Evolutionary conservation across 2,329 filamentous ascomycete genomes (phyloP), one percentile per base, ranked within the genome.

Genomic region (Fusarium armeniacum): DNA sequence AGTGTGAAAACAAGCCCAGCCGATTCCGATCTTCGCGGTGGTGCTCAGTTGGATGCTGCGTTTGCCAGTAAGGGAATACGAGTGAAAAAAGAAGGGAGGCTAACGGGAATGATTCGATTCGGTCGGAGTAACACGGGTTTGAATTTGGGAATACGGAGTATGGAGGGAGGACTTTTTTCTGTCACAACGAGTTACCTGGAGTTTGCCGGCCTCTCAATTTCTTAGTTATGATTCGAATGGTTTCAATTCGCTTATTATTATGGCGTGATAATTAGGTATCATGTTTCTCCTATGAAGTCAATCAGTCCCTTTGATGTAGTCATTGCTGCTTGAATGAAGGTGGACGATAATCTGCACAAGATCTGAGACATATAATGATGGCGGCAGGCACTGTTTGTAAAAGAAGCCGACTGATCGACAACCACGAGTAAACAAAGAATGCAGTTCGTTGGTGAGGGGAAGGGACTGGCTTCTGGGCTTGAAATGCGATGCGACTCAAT

Each of bases 31-130:
- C 79, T 9, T 75, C 78, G 8, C 72, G 78, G 56, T 81, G 79
- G 79, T 81, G 79, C 56, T 77, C 76, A 5, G 75, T 78, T 18
- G 78, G 78, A 51, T 80, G 78, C 70, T 77, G 76, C 56, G 71
- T 71, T 50, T 75, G 73, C 41, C 72, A 74, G 58, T 75, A 51
- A 75, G 16, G 26, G n/a, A 52, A 30, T 40, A 46, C 32, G n/a
- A 18, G n/a, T 20, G 41, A 30, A 32, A 62, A 33, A 40, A 12
- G 33, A 54, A 38, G 45, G 38, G 13, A 40, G 38, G 49, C 45
- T 20, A n/a, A 33, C 28, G 45, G 35, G 45, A 30, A 62, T 47
- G 65, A 50, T 67, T 57, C 47, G 35, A 46, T 67, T 57, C 33
- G 38, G 38, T 57, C 47, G 38, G 38, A 43, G 50, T 35, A 38